phyloP scores from a whole-genome alignment of 371 early-diverging fungal species.

The Saksenaea vasiformis region DNA sequence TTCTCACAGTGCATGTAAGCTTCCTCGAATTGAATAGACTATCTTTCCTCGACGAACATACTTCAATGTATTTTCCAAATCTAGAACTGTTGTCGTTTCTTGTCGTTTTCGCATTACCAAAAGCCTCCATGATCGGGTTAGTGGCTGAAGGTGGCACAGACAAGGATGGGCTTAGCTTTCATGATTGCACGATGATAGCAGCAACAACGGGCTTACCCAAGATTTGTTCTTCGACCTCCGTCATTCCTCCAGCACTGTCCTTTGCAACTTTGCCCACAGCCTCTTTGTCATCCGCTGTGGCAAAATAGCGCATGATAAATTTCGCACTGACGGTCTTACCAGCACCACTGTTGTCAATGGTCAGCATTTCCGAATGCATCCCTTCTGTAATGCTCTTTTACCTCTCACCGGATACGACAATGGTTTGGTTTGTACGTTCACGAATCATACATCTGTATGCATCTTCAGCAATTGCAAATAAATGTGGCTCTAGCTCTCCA shows the following conservation, averaged over 20 bases:
- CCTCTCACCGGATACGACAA: conserved; percentile 98
- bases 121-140: conserved; percentile 98
- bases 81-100: conserved; percentile 98
- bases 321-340: conserved; percentile 97
- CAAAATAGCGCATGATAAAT: conserved; percentile 98
- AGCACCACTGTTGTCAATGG: conserved; percentile 66
- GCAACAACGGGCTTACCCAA: conserved; percentile 44
- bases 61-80: conserved; percentile 99
- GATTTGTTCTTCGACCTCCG: conserved; percentile 83
- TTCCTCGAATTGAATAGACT: too few species aligned
- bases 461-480: conserved; percentile 98
- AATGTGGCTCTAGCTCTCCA: conserved; percentile 97
- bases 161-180: conserved; percentile 4
- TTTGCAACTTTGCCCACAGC: conserved; percentile 39
- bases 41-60: conserved; percentile 11
- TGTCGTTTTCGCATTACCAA: conserved; percentile 99
- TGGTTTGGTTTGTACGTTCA: conserved; percentile 93
- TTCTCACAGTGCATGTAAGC: background rate
- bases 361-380: background rate
- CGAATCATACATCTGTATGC: conserved; percentile 95
- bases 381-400: conserved; percentile 17
- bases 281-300: conserved; percentile 81
- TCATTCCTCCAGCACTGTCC: conserved; percentile 52
- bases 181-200: background rate
- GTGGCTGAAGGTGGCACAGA: conserved; percentile 60